Evolutionary conservation across 352 stramenopile species (phyloP), one percentile per base, ranked within the genome.

Genomic region (Globisporangium viniferum): DNA sequence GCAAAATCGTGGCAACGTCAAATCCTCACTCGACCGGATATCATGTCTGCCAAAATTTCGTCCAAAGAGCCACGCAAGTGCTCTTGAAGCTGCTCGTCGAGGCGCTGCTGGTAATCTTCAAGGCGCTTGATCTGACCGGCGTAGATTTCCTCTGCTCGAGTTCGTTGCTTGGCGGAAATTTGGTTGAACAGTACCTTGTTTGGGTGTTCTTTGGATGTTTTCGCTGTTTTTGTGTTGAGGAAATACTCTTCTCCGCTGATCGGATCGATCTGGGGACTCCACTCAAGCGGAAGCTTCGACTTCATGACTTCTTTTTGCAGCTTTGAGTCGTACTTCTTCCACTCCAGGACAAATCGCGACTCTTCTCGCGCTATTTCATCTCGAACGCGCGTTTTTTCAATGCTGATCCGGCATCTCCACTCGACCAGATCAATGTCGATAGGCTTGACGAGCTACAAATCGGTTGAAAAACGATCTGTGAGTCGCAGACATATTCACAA

Each of bases 221-320:
- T 78, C 6, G 64, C 57, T 39, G 73, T 81, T 56, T 81, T 75
- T 18, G 73, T 69, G 46, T 82, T 82, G 2, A 85, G 62, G 36
- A 76, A 85, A 56, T 76, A 85, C 39, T 72, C 71, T 66, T 79
- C 72, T 24, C 77, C 77, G 27, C 68, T 71, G 39, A 78, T 44
- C 27, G 59, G 63, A 14, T 85, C 73, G 33, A 79, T 63, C 60
- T 85, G 77, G 10, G 77, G 77, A 57, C 79, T 85, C 77, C 77
- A 85, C 68, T 82, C 75, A 0, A 62, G 18, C 15, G 69, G 48
- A 1, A 85, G 69, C 33, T 77, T 77, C 5, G 71, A 69, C 46
- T 73, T 75, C 15, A 81, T 48, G 0, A 85, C 75, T 33, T 85
- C 77, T 59, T 72, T 76, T 22, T 73, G 73, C 66, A 85, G 33